phyloP scores from a whole-genome alignment of 257 asterid species.

The Lycium ferocissimum region DNA sequence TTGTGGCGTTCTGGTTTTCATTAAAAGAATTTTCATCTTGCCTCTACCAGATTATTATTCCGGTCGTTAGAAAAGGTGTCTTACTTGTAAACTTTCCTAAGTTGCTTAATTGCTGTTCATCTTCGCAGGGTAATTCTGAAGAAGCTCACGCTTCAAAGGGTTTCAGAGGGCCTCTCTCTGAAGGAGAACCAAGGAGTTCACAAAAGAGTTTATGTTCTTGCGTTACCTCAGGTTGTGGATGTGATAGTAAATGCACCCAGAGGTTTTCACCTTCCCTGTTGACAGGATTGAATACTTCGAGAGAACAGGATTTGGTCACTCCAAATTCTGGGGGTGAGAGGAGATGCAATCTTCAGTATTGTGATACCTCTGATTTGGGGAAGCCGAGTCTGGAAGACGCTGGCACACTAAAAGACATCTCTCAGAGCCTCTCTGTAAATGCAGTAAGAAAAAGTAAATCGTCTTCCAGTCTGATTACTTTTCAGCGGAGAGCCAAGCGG shows the following conservation, averaged over 20 bases:
- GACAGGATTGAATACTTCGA: slow-evolving; percentile 35
- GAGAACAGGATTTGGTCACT: slow-evolving; percentile 30
- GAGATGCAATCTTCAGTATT: slow-evolving; percentile 27
- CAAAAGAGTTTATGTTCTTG: slow-evolving; percentile 30
- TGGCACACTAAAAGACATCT: slow-evolving; percentile 37
- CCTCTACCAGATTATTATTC: neutral
- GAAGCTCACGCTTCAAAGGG: slow-evolving; percentile 29
- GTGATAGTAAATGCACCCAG: slow-evolving; percentile 41
- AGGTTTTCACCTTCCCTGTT: slow-evolving; percentile 26
- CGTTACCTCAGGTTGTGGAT: slow-evolving; percentile 32
- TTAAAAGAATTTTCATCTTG: neutral
- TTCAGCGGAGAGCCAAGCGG: slow-evolving; percentile 61
- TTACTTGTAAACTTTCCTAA: neutral
- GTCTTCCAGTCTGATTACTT: slow-evolving; percentile 51
- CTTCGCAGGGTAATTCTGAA: slow-evolving; percentile 38
- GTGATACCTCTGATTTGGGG: neutral
- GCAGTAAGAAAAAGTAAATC: slow-evolving; percentile 43
- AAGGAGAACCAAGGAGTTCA: slow-evolving; percentile 29
- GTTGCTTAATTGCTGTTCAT: neutral
- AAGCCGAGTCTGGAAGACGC: slow-evolving; percentile 37
- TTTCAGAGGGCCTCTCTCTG: slow-evolving; percentile 38
- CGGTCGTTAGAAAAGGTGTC: neutral
- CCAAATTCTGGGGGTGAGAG: slow-evolving; percentile 27
- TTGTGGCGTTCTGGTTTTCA: neutral
- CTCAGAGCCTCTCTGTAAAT: slow-evolving; percentile 28